Base-by-base conservation (phyloP, 208 protist species). In the Paratrypanosoma confusum region DNA sequence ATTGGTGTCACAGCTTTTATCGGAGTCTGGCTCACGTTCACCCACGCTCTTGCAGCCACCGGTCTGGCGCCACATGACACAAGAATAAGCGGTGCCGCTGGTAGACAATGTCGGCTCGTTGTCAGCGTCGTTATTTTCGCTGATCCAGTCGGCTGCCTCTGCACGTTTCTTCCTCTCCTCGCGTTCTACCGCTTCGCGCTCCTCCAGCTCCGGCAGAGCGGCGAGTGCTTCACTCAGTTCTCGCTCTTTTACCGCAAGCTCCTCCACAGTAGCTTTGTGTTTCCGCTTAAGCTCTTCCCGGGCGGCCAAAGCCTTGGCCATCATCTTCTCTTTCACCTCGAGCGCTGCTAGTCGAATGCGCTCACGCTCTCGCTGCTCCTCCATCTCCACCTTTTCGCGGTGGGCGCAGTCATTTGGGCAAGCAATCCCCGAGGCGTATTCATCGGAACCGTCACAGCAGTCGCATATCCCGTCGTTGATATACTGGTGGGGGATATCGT, bases 361-460 rank as follows among this genome's bases (percentile, higher is more conserved):
- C 23, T 72, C 50, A 25, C 55, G 26, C 45, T 81, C 47, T 1
- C 34, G 45, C 26, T 46, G 16, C 18, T 29, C 25, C 39, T 65
- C 23, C 20, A 47, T 34, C 17, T 41, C 50, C 13, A 38, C 33
- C 26, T 78, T 71, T 25, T 54, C 52, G 2, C 50, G 42, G 25
- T 72, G 71, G 13, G 27, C 67, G 54, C 84, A 96, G 5, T 60
- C 51, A 42, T 95, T 78, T 11, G 63, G 40, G 45, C 86, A 93
- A 18, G 36, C 21, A 3, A 50, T 59, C 25, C 20, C 22, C 16
- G 49, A 53, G 17, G 17, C 39, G 14, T 54, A 39, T 58, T 97
- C 92, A 57, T 97, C 92, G 22, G 81, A 86, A 28, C 89, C 92
- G 45, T 97, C 93, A 64, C 93, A 97, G 62, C 92, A 96, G 57